Conservation (phyloP, 2,329 filamentous ascomycete genomes). For the Xylaria sp. region DNA sequence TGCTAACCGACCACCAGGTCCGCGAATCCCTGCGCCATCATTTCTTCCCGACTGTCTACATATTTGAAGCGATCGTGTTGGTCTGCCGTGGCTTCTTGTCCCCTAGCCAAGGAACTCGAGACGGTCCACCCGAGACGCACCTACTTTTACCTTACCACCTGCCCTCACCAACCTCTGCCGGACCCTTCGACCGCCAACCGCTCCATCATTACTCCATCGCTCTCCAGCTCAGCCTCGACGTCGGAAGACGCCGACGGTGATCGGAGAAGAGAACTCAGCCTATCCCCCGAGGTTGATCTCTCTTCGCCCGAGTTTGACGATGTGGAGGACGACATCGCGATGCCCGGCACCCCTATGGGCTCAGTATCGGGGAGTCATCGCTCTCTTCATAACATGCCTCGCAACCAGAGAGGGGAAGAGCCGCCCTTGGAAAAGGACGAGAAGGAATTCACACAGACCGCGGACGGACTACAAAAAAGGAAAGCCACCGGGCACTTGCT, state of each 20-base stretch:
- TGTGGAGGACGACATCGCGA: slow-evolving; percentile 59
- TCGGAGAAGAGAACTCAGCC: slow-evolving; percentile 71
- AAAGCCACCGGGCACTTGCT: slow-evolving; percentile 56
- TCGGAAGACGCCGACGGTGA: slow-evolving; percentile 75
- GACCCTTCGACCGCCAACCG: slow-evolving; percentile 55
- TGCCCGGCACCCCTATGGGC: slow-evolving; percentile 65
- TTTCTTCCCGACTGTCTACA: slow-evolving; percentile 86
- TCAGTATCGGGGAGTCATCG: slow-evolving; percentile 47
- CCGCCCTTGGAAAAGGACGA: slow-evolving; percentile 93
- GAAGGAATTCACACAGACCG: slow-evolving; percentile 95
- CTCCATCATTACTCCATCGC: slow-evolving; percentile 78
- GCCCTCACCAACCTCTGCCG: slow-evolving; percentile 79
- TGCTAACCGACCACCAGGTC: slow-evolving; percentile 62
- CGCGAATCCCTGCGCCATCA: slow-evolving; percentile 91
- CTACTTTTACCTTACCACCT: slow-evolving; percentile 95
- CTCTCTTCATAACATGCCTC: slow-evolving; percentile 46
- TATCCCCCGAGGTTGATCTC: slow-evolving; percentile 90
- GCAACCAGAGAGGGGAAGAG: slow-evolving; percentile 74
- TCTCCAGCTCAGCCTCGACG: slow-evolving; percentile 69
- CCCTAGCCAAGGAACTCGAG: slow-evolving; percentile 89
- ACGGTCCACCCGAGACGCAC: slow-evolving; percentile 90
- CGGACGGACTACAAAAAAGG: slow-evolving; percentile 75
- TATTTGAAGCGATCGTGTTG: slow-evolving; percentile 87
- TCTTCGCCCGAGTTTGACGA: slow-evolving; percentile 86
- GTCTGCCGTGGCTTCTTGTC: slow-evolving; percentile 79